These are phyloP conservation scores for Tuber magnatum DNA, from an alignment of 495 filamentous ascomycete species.

Conservation along the genomic window DNA sequence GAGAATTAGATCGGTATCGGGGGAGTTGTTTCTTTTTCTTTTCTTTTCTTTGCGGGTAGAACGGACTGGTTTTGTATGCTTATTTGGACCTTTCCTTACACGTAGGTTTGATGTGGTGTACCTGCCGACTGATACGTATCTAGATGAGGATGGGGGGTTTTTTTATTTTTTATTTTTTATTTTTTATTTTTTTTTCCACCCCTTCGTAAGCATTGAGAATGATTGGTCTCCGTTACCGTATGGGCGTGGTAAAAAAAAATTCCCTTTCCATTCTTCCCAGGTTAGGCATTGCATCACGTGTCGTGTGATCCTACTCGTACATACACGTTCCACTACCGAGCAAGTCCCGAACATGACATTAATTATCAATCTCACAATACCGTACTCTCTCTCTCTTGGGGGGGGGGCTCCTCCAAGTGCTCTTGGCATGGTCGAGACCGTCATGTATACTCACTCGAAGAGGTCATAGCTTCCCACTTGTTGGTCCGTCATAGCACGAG, in stretches of 20 bases:
- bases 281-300: background rate
- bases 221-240: background rate
- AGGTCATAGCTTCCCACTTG: background rate
- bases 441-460: background rate
- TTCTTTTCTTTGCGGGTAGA: background rate
- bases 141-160: background rate
- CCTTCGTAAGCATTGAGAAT: background rate
- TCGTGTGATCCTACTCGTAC: background rate
- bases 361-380: background rate
- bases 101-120: background rate
- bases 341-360: background rate
- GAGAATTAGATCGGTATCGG: background rate
- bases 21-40: background rate
- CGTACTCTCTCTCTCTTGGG: too few relatives aligned
- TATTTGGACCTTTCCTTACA: background rate
- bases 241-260: too few relatives aligned
- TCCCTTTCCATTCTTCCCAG: background rate
- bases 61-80: background rate
- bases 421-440: background rate
- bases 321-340: background rate
- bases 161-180: too few relatives aligned
- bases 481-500: too few relatives aligned
- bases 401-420: background rate
- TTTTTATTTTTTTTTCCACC: background rate
- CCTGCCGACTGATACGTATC: background rate